Evolutionary conservation across 2,329 filamentous ascomycete species (phyloP).

Genomic region (Neonectria ditissima): DNA sequence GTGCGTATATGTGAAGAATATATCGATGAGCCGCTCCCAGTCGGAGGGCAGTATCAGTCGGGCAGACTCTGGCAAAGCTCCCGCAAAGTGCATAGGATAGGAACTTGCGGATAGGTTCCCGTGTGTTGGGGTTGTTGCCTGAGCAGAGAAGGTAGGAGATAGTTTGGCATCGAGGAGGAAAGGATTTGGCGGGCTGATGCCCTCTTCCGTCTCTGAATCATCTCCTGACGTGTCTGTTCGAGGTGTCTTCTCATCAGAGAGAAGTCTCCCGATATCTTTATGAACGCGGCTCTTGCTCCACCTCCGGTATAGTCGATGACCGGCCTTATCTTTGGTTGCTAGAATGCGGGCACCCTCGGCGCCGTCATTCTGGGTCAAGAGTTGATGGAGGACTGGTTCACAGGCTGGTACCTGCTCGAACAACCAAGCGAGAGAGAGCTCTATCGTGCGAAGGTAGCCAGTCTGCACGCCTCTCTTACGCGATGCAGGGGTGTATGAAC

Average conservation of each 20-base stretch:
- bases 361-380: slow-evolving; percentile 61
- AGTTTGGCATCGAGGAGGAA: slow-evolving; percentile 35
- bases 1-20: slow-evolving; percentile 81
- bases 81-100: slow-evolving; percentile 20
- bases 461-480: slow-evolving; percentile 84
- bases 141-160: slow-evolving; percentile 37
- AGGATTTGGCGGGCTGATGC: slow-evolving; percentile 37
- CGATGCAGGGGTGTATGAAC: slow-evolving; percentile 78
- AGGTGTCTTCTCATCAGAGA: slow-evolving; percentile 59
- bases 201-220: slow-evolving; percentile 48
- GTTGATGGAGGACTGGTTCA: slow-evolving; percentile 67
- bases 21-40: slow-evolving; percentile 73
- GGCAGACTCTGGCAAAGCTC: slow-evolving; percentile 22
- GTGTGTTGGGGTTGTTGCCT: slow-evolving; percentile 26
- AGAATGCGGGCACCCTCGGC: slow-evolving; percentile 58
- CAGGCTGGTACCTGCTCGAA: slow-evolving; percentile 71
- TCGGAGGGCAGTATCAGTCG: slow-evolving; percentile 60
- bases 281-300: slow-evolving; percentile 74
- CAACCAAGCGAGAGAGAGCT: slow-evolving; percentile 75
- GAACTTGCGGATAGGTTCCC: slow-evolving; percentile 18
- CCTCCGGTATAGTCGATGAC: slow-evolving; percentile 68
- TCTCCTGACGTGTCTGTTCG: slow-evolving; percentile 51
- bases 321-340: slow-evolving; percentile 63
- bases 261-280: slow-evolving; percentile 70
- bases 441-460: slow-evolving; percentile 81